Evolutionary conservation across 345 rosid species (phyloP), one percentile per base, ranked within the genome.

Genomic region (Trapa incisa): DNA sequence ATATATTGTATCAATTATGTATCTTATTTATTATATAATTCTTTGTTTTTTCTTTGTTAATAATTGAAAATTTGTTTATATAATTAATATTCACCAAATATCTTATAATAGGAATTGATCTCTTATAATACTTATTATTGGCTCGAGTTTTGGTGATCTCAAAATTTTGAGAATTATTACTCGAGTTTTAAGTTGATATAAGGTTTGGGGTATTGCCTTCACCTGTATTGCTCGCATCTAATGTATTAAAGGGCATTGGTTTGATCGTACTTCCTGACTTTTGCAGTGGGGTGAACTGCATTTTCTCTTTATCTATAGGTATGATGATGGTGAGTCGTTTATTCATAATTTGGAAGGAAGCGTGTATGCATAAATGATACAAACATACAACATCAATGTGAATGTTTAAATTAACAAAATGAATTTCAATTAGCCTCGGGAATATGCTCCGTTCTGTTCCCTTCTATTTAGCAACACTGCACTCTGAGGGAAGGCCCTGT

Each of bases 401-500:
- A 41, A 8, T 41, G 7, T 14, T 1, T 50, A 15, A 2, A 52
- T 52, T 0, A 52, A 45, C 48, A 5, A 50, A 48, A 50, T 50
- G 56, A 50, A 50, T 16, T 22, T 22, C 15, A 17, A 16, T 2
- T 15, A 2, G 56, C 3, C 22, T 15, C 56, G 12, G 2, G 22
- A 5, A 17, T 16, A 12, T 50, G 22, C 5, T 13, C 5, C 13
- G 48, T 45, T 45, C 48, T 45, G 48, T 7, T 11, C 11, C 11
- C 48, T 0, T 45, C 48, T 50, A 14, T 6, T 50, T 16, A 68
- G 74, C 67, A 47, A 48, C 2, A 61, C 29, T 64, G 77, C 89
- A 85, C 68, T 83, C 85, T 1, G 74, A 73, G 4, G 89, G 89
- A 58, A 81, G 77, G 71, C 89, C 85, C 35, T 75, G 78, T 47